Evolutionary conservation across 2,329 filamentous ascomycete species (phyloP).

Genomic region (Dryadomyces quercus-mongolicae): DNA sequence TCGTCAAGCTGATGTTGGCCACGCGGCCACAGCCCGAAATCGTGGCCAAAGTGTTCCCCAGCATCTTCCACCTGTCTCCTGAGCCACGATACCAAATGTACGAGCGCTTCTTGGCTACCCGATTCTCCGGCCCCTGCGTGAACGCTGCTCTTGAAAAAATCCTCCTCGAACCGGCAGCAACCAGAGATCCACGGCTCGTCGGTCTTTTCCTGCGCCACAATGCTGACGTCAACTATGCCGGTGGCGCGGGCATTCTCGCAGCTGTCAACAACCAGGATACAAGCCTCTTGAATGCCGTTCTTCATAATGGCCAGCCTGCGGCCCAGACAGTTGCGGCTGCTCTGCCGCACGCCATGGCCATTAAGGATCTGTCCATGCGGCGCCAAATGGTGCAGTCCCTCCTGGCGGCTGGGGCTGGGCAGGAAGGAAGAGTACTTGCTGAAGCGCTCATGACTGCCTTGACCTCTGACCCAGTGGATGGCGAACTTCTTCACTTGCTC

Average conservation of each 20-base stretch:
- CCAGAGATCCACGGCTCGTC: conserved; percentile 39
- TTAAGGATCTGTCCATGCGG: conserved; percentile 28
- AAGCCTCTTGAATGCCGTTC: conserved; percentile 29
- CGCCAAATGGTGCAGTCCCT: conserved; percentile 35
- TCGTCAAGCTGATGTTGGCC: conserved; percentile 33
- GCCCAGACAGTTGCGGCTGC: conserved; percentile 32
- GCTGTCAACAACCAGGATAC: conserved; percentile 37
- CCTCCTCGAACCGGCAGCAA: conserved; percentile 33
- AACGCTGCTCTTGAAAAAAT: conserved; percentile 38
- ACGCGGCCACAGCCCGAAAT: conserved; percentile 34
- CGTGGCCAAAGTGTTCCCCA: conserved; percentile 35
- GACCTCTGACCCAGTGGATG: conserved; percentile 33
- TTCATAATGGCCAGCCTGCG: conserved; percentile 31
- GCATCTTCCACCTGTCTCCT: conserved; percentile 28
- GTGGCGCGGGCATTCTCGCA: conserved; percentile 33
- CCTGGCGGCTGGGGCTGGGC: conserved; percentile 28
- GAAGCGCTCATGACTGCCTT: conserved; percentile 32
- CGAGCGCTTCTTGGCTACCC: conserved; percentile 35
- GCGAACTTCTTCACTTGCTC: conserved; percentile 34
- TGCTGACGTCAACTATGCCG: conserved; percentile 41
- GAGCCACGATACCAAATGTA: conserved; percentile 34
- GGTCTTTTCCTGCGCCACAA: conserved; percentile 37
- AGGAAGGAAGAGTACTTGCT: conserved; percentile 23
- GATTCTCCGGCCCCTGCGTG: conserved; percentile 32
- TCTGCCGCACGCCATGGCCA: conserved; percentile 33